phyloP scores from a whole-genome alignment of 495 filamentous ascomycete species.

The Aspergillus saccharolyticus region DNA sequence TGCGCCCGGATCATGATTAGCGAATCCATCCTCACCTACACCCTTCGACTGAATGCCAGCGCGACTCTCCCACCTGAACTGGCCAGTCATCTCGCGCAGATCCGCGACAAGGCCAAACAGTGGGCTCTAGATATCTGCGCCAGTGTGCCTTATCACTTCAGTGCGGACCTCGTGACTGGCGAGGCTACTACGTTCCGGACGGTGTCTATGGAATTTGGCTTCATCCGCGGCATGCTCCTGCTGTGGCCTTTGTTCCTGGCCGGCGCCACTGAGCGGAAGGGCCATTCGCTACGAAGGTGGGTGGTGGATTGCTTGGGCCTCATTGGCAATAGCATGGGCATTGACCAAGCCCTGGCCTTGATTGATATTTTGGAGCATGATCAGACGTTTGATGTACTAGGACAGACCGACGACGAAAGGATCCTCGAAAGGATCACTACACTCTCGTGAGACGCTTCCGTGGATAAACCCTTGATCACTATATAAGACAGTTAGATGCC shows the following conservation, averaged over 20 bases:
- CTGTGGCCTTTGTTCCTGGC: constrained; percentile 47
- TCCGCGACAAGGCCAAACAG: constrained; percentile 32
- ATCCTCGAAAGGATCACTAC: not conserved
- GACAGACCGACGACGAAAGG: not conserved
- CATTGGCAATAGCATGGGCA: constrained; percentile 43
- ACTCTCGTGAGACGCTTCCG: not conserved
- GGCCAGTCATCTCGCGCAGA: constrained; percentile 26
- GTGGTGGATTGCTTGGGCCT: constrained; percentile 35
- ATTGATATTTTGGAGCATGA: constrained; percentile 29
- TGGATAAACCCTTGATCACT: not conserved
- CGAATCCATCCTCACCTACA: constrained; percentile 42
- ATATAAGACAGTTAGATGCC: too few species aligned
- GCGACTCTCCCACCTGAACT: constrained; percentile 28
- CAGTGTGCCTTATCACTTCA: constrained; percentile 38
- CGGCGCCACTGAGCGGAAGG: constrained; percentile 30
- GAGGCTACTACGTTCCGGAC: constrained; percentile 6
- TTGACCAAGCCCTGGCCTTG: constrained; percentile 45
- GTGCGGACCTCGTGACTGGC: constrained; percentile 15
- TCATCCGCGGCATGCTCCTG: constrained; percentile 39
- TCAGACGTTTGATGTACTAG: not conserved
- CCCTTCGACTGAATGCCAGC: constrained; percentile 13
- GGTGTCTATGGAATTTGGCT: constrained; percentile 21
- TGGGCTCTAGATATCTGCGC: constrained; percentile 43
- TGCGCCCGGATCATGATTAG: constrained; percentile 54
- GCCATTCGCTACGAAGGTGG: constrained; percentile 38